A percentile compares a stretch with the other conserved stretches of the same genome.
phyloP scores from a whole-genome alignment of 1,284 basidiomycete genomes.

The Dichomitus squalens region DNA sequence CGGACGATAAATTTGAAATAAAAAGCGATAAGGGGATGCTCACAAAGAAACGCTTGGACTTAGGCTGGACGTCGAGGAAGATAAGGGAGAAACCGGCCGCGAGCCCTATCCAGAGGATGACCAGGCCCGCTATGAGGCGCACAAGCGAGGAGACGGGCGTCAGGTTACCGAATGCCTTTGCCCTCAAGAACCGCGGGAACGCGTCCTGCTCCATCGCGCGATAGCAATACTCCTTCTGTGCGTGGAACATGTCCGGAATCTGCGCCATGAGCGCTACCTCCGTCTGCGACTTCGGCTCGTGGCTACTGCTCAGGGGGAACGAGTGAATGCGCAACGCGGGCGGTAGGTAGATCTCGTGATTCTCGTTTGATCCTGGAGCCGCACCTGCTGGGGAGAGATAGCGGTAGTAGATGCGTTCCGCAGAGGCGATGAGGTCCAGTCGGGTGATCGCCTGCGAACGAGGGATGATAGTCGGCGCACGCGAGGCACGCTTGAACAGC shows the following conservation, averaged over 20 bases:
- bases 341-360: constrained; percentile 95
- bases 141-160: constrained; percentile 90
- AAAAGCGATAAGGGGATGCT: constrained; percentile 36
- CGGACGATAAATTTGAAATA: neutral
- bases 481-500: constrained; percentile 76
- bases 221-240: constrained; percentile 97
- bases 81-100: constrained; percentile 90
- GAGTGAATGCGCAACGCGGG: constrained; percentile 80
- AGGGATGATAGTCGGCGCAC: constrained; percentile 87
- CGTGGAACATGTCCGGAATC: constrained; percentile 96
- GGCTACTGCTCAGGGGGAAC: constrained; percentile 70
- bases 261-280: constrained; percentile 83
- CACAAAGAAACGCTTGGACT: constrained; percentile 92
- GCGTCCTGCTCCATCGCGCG: constrained; percentile 96
- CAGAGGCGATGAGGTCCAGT: constrained; percentile 87
- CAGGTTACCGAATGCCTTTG: constrained; percentile 96
- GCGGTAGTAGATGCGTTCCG: constrained; percentile 93
- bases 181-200: constrained; percentile 94
- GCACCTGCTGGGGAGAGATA: constrained; percentile 82
- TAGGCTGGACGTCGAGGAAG: constrained; percentile 91
- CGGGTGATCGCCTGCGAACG: constrained; percentile 90
- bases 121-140: constrained; percentile 80
- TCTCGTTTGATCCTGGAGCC: constrained; percentile 66
- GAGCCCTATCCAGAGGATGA: constrained; percentile 91
- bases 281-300: constrained; percentile 70